phyloP scores from a whole-genome alignment of 163 green algal genomes.

The Scenedesmus sp. region DNA sequence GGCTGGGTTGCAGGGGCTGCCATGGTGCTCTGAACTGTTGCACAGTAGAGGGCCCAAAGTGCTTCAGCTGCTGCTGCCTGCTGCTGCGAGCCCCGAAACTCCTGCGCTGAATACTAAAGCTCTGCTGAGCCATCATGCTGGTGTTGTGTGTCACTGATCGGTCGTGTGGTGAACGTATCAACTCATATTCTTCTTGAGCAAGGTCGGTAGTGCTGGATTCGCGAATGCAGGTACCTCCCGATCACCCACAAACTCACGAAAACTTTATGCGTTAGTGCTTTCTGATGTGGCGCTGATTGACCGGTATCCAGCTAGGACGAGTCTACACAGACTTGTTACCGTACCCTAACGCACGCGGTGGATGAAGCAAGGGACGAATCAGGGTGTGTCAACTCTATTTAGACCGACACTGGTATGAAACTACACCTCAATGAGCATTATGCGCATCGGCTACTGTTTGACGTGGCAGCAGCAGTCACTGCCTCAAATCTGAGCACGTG shows the following conservation, averaged over 20 bases:
- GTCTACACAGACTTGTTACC: not conserved
- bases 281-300: not conserved
- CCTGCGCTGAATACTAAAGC: not conserved
- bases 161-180: not conserved
- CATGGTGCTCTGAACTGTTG: not conserved
- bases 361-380: not conserved
- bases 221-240: not conserved
- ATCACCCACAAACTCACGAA: not conserved
- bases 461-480: constrained; percentile 6
- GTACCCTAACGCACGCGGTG: not conserved
- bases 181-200: not conserved
- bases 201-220: constrained; percentile 1
- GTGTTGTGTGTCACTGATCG: not conserved
- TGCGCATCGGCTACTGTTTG: not conserved
- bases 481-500: not conserved
- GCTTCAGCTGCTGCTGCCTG: not conserved
- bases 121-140: not conserved
- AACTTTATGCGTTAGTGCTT: not conserved
- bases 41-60: not conserved
- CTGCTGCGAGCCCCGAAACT: not conserved
- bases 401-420: not conserved
- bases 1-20: not conserved
- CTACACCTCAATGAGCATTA: not conserved
- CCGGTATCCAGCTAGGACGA: not conserved
- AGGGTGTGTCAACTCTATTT: no score